phyloP scores from a whole-genome alignment of 1,284 basidiomycete genomes.

The Ceratobasidium sp. region DNA sequence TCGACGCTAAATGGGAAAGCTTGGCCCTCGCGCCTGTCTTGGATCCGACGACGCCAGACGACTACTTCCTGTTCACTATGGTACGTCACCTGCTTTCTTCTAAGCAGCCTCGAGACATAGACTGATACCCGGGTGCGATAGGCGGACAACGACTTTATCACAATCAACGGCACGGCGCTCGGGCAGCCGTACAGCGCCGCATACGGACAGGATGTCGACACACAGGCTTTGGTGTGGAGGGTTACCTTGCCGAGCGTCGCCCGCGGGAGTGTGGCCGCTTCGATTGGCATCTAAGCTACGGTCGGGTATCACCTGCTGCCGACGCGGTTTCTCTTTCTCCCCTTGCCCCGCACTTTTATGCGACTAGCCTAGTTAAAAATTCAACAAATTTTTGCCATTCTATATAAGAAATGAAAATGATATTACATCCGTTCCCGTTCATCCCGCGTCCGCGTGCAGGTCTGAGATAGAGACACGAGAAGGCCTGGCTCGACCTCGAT shows the following conservation, averaged over 20 bases:
- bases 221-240: constrained; percentile 75
- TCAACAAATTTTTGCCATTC: too few relatives aligned
- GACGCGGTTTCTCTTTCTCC: too few relatives aligned
- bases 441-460: too few relatives aligned
- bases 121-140: constrained; percentile 49
- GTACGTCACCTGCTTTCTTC: constrained; percentile 56
- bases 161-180: constrained; percentile 67
- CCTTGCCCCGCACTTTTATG: too few relatives aligned
- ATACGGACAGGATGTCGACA: constrained; percentile 68
- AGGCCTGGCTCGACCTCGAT: too few relatives aligned
- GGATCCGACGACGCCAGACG: constrained; percentile 67
- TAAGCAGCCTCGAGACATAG: background rate
- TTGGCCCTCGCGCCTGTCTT: constrained; percentile 70
- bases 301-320: background rate
- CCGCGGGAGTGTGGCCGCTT: constrained; percentile 51
- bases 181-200: constrained; percentile 67
- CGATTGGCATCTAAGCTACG: constrained; percentile 49
- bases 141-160: constrained; percentile 78
- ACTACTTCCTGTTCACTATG: constrained; percentile 75
- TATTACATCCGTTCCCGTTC: too few relatives aligned
- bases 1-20: constrained; percentile 78
- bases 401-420: too few relatives aligned
- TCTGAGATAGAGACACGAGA: too few relatives aligned
- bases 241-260: constrained; percentile 68
- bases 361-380: too few relatives aligned